A percentile compares a stretch with the other conserved stretches of the same genome.
phyloP scores from a whole-genome alignment of 768 basidiomycete species.

The Tremella fuciformis region DNA sequence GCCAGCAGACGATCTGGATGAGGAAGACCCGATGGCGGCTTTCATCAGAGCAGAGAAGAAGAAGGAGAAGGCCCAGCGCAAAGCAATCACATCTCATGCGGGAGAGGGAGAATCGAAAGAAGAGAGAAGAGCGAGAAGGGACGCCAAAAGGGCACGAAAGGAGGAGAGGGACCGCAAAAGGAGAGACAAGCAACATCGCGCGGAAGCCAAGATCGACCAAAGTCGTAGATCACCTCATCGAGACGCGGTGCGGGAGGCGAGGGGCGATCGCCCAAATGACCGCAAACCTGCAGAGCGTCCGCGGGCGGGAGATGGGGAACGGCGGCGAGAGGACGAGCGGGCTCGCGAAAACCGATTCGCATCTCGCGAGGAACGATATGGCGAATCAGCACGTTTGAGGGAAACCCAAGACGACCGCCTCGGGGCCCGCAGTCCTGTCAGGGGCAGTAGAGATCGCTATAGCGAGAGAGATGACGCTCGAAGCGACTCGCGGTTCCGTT shows the following conservation, averaged over 20 bases:
- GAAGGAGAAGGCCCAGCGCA: constrained; percentile 59
- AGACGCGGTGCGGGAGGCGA: constrained; percentile 10
- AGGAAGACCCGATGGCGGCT: constrained; percentile 96
- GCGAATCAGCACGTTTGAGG: no score
- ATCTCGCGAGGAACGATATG: not conserved
- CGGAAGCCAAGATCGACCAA: not conserved
- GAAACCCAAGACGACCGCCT: no score
- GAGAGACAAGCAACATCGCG: constrained; percentile 4
- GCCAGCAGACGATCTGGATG: constrained; percentile 63
- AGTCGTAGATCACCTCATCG: not conserved
- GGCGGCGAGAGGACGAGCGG: not conserved
- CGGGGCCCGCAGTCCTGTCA: no score
- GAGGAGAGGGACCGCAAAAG: constrained; percentile 25
- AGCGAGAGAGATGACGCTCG: constrained; percentile 9
- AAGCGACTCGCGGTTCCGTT: not conserved
- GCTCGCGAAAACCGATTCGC: not conserved
- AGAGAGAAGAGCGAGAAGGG: constrained; percentile 64
- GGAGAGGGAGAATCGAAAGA: constrained; percentile 58
- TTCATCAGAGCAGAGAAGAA: constrained; percentile 69
- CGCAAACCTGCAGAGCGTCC: not conserved
- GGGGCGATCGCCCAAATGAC: not conserved
- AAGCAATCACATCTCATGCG: constrained; percentile 53
- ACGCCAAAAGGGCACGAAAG: constrained; percentile 69
- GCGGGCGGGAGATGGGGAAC: not conserved
- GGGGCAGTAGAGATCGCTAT: constrained; percentile 2